Conservation (phyloP, 805 yeast genomes). For the Hanseniaspora guilliermondii region DNA sequence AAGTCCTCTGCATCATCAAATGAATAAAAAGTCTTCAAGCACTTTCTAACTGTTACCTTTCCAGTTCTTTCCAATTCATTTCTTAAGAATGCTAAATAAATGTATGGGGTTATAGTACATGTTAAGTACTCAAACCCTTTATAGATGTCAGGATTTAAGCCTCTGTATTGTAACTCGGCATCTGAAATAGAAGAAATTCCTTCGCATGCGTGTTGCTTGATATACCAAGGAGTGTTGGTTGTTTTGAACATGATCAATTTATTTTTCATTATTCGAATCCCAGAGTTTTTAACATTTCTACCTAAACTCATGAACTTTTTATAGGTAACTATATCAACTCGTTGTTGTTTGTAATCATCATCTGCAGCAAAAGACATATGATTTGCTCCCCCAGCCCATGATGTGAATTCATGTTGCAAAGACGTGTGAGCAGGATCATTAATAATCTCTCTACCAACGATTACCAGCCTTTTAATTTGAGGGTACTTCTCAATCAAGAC, state of each 20-base stretch:
- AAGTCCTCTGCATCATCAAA: conserved; percentile 14
- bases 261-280: conserved; percentile 28
- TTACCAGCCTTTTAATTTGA: conserved; percentile 28
- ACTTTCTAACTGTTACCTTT: conserved; percentile 37
- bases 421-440: conserved; percentile 38
- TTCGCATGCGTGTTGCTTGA: conserved; percentile 28
- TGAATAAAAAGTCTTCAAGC: conserved; percentile 22
- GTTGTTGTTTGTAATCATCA: conserved; percentile 30
- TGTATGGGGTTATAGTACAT: conserved; percentile 46
- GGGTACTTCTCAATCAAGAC: conserved; percentile 30
- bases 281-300: conserved; percentile 36
- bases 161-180: conserved; percentile 26
- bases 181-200: conserved; percentile 29
- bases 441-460: conserved; percentile 32
- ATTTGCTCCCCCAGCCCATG: conserved; percentile 64
- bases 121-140: conserved; percentile 41
- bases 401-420: conserved; percentile 38
- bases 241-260: conserved; percentile 17
- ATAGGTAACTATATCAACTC: conserved; percentile 40
- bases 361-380: conserved; percentile 48
- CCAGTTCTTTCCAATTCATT: conserved; percentile 40
- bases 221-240: conserved; percentile 39
- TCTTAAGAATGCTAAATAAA: conserved; percentile 43
- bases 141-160: conserved; percentile 26
- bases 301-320: conserved; percentile 36